Evolutionary conservation across 2,329 filamentous ascomycete genomes (phyloP).

Genomic region (Aspergillus felis): DNA sequence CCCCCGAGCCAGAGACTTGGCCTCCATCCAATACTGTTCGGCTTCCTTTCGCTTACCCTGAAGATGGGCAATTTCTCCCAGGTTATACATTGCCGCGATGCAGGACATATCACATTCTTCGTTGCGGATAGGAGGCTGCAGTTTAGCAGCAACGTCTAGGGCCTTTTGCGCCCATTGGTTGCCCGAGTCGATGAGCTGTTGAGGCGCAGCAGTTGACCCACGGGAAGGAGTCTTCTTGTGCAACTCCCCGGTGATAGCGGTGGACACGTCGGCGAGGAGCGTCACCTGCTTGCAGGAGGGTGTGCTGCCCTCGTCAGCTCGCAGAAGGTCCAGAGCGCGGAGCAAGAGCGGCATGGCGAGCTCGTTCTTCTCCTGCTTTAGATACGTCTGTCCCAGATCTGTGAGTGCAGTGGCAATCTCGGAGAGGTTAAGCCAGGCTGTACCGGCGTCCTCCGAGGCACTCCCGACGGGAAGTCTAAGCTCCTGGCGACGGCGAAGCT

Average conservation of each 20-base stretch:
- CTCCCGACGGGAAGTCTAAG: conserved; percentile 65
- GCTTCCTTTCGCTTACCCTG: conserved; percentile 63
- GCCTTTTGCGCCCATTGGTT: conserved; percentile 77
- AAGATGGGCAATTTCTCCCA: conserved; percentile 79
- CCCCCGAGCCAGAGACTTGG: conserved; percentile 54
- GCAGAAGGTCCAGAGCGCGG: conserved; percentile 70
- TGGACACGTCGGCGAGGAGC: conserved; percentile 57
- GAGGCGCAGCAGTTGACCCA: conserved; percentile 48
- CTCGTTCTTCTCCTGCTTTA: conserved; percentile 68
- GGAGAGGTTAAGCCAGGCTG: conserved; percentile 35
- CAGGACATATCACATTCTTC: conserved; percentile 82
- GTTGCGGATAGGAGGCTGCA: conserved; percentile 63
- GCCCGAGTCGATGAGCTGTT: conserved; percentile 65
- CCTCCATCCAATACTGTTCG: conserved; percentile 64
- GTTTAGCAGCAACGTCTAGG: conserved; percentile 60
- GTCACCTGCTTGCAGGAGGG: conserved; percentile 72
- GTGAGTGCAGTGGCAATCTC: conserved; percentile 33
- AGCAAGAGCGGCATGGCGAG: conserved; percentile 83
- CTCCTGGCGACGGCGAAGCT: conserved; percentile 63
- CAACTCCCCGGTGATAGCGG: conserved; percentile 44
- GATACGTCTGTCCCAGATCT: conserved; percentile 74
- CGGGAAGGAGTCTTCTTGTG: conserved; percentile 26
- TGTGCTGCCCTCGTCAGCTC: conserved; percentile 38
- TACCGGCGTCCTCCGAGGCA: conserved; percentile 46
- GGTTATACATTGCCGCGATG: conserved; percentile 77